Evolutionary conservation across 495 filamentous ascomycete species (phyloP).

Genomic region (Talaromyces adpressus): DNA sequence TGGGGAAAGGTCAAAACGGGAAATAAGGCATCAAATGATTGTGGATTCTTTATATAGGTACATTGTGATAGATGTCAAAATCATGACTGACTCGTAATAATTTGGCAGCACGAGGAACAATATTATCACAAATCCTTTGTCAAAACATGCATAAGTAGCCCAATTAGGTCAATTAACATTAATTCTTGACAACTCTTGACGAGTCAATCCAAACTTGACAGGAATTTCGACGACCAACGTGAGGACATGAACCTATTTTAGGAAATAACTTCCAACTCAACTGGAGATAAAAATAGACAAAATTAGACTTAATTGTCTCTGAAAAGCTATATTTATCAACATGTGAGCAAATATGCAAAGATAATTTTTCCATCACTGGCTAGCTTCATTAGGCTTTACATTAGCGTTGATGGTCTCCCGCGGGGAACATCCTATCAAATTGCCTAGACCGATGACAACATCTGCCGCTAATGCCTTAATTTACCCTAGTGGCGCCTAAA

Average conservation of each 20-base stretch:
- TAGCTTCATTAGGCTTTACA: background rate
- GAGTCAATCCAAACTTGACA: no score
- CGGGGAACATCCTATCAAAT: background rate
- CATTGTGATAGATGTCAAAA: no score
- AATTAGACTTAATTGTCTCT: background rate
- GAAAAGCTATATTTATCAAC: background rate
- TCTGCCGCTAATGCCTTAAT: background rate
- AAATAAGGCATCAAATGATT: no score
- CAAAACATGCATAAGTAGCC: background rate
- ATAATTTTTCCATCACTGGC: constrained; percentile 1
- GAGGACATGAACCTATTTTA: background rate
- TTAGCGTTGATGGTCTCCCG: background rate
- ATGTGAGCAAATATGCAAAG: background rate
- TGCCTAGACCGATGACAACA: background rate
- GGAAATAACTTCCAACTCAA: no score
- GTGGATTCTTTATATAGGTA: no score
- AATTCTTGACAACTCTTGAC: no score
- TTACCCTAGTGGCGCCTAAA: background rate
- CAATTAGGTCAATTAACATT: background rate
- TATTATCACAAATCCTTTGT: no score
- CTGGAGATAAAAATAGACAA: background rate
- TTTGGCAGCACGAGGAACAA: no score
- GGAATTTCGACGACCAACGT: no score
- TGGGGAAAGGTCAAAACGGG: no score
- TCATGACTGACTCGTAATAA: no score